phyloP scores from a whole-genome alignment of 768 basidiomycete genomes.

The Trametes maxima region DNA sequence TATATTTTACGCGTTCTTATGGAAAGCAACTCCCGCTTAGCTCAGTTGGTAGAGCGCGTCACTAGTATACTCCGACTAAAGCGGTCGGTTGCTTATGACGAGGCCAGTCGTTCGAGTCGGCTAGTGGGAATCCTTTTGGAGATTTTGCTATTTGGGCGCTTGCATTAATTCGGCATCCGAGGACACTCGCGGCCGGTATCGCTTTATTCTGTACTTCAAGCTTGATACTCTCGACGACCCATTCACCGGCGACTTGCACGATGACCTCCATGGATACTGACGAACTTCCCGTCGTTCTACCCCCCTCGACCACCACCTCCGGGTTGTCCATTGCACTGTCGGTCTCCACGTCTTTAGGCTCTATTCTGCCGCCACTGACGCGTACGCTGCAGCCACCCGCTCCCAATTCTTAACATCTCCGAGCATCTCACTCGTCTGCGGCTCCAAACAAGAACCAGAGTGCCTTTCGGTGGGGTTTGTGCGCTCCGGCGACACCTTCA shows the following conservation, averaged over 20 bases:
- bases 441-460: constrained; percentile 62
- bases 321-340: constrained; percentile 77
- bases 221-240: neutral
- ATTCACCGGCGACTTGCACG: neutral
- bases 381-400: constrained; percentile 71
- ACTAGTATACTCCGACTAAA: constrained; percentile 45
- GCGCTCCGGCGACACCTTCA: neutral
- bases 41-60: constrained; percentile 63
- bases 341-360: constrained; percentile 31
- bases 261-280: constrained; percentile 77
- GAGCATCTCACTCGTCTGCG: constrained; percentile 90
- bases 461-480: constrained; percentile 62
- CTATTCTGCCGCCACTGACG: constrained; percentile 26
- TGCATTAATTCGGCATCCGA: neutral
- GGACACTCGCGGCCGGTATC: neutral
- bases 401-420: constrained; percentile 95
- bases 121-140: constrained; percentile 33
- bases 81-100: constrained; percentile 46
- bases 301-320: constrained; percentile 63
- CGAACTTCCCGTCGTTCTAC: constrained; percentile 72
- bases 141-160: too few species aligned
- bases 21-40: constrained; percentile 32
- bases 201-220: neutral
- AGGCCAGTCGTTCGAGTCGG: constrained; percentile 71
- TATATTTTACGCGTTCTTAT: neutral